A percentile compares a stretch with the other conserved stretches of the same genome.
Conservation (phyloP, 768 basidiomycete species). For the Stropharia rugosoannulata region DNA sequence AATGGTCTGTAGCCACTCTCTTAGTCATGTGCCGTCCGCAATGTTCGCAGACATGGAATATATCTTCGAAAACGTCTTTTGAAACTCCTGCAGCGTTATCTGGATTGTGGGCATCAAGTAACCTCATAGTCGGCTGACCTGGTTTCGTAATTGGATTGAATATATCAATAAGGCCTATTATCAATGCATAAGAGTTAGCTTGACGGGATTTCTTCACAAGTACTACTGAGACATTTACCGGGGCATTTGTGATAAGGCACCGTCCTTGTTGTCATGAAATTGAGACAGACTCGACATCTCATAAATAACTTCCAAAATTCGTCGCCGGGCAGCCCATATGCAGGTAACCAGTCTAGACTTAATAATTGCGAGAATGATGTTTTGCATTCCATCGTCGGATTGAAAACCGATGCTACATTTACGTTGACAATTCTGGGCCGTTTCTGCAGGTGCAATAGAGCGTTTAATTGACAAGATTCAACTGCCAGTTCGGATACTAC, state of each 20-base stretch:
- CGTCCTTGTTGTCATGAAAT: neutral
- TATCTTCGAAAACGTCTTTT: neutral
- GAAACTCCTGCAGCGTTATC: neutral
- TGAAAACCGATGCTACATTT: neutral
- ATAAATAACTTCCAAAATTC: neutral
- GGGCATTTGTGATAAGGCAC: neutral
- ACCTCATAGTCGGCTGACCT: neutral
- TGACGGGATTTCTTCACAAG: neutral
- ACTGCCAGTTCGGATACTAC: too few relatives aligned
- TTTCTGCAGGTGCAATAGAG: neutral
- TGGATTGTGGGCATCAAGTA: neutral
- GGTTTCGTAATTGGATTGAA: neutral
- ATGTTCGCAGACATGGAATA: neutral
- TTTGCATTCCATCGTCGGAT: neutral
- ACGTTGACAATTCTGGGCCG: neutral
- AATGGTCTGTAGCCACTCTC: neutral
- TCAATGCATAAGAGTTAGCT: neutral
- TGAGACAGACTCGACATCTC: neutral
- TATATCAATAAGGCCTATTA: neutral
- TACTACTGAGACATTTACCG: neutral
- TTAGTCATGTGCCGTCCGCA: neutral
- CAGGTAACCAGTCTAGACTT: neutral
- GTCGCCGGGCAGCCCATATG: neutral
- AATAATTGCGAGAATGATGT: neutral
- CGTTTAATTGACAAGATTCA: too few relatives aligned